Percentiles rank a stretch among this genome's conserved stretches.
Evolutionary conservation across 1,139 yeast species (phyloP).

Genomic region (Geotrichum klebahnii): DNA sequence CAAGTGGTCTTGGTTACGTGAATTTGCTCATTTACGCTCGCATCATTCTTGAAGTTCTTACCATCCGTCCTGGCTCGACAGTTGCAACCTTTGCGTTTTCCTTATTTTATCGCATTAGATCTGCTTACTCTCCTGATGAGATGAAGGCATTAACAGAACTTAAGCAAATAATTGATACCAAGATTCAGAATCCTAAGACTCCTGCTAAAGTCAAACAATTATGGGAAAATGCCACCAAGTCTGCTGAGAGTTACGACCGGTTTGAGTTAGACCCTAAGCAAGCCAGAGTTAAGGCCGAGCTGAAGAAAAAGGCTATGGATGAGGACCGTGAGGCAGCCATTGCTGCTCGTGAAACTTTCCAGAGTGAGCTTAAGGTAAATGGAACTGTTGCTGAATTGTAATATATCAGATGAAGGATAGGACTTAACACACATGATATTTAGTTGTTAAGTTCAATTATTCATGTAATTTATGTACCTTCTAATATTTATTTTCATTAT

Average conservation of each 20-base stretch:
- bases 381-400: neutral
- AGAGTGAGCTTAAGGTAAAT: slow-evolving; percentile 11
- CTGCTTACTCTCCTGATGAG: slow-evolving; percentile 66
- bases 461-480: no score
- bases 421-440: neutral
- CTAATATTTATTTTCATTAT: slow-evolving; percentile 3
- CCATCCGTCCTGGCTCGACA: slow-evolving; percentile 64
- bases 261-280: slow-evolving; percentile 26
- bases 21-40: slow-evolving; percentile 55
- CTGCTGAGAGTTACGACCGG: slow-evolving; percentile 27
- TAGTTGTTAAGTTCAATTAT: no score
- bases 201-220: slow-evolving; percentile 54
- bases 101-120: slow-evolving; percentile 67
- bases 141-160: slow-evolving; percentile 59
- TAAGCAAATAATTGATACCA: slow-evolving; percentile 61
- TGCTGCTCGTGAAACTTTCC: slow-evolving; percentile 20
- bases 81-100: slow-evolving; percentile 54
- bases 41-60: slow-evolving; percentile 51
- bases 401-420: neutral
- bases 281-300: slow-evolving; percentile 19
- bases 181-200: slow-evolving; percentile 50
- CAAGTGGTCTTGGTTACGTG: slow-evolving; percentile 60
- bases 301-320: slow-evolving; percentile 8
- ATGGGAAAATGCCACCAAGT: slow-evolving; percentile 56
- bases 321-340: slow-evolving; percentile 15